Evolutionary conservation across 129 eudicot species (phyloP), one percentile per base, ranked within the genome.

Genomic region (Saussurea involucrata): DNA sequence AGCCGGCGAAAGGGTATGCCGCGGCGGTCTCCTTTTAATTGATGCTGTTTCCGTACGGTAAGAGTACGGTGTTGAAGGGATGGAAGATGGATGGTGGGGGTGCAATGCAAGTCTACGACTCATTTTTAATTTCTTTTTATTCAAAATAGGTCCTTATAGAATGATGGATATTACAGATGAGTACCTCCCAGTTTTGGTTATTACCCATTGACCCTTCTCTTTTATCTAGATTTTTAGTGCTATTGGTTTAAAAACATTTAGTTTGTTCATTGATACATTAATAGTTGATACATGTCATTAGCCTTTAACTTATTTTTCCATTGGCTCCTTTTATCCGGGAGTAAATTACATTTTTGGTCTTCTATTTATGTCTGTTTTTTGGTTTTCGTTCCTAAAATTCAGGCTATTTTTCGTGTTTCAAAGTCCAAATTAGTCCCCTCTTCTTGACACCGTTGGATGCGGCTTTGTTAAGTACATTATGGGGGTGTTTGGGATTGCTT

Each of bases 1-100:
- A 86, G 46, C 75, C 90, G 98, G 72, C 87, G 95, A 71, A 90
- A 93, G 83, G 87, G 98, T 24, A 63, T 78, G 49, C 98, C 98
- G 10, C 80, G 83, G 27, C 87, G 98, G 37, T 66, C 98, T 73
- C 96, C 98, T 6, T 81, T 93, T 68, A 64, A 74, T 25, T 93
- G 83, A 86, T 68, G 73, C 36, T 0, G 17, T 49, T 32, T 71
- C 34, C 70, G 84, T 80, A 66, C 84, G 53, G 79, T 40, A 6
- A 29, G 63, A 15, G 79, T 74, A 53, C 75, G 67, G 17, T 1
- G 17, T 1, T 32, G 28, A 60, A 21, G 46, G 63, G 77, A 77
- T 27, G 66, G 10, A 28, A 12, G 66, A 63, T 42, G 22, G 66
- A 63, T 44, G 17, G 65, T 25, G 72, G 75, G 61, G 83, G 79